These are phyloP conservation scores for Microthlaspi erraticum DNA, from an alignment of 345 rosid species.

Conservation along the genomic window DNA sequence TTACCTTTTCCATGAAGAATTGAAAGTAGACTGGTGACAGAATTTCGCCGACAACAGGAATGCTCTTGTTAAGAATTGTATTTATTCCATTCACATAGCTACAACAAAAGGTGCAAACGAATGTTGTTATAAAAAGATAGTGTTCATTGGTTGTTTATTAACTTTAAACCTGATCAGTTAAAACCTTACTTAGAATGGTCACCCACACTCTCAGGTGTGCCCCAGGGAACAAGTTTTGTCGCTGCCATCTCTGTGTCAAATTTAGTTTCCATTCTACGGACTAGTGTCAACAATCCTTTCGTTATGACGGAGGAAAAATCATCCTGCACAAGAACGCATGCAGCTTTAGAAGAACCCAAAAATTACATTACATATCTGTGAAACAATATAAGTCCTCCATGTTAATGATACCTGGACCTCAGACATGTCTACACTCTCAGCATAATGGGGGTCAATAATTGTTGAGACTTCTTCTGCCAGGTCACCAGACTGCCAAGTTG, in stretches of 20 bases:
- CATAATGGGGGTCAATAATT: constrained; percentile 82
- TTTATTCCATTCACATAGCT: constrained; percentile 48
- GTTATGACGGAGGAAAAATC: constrained; percentile 91
- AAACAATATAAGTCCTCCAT: constrained; percentile 13
- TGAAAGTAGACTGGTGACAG: constrained; percentile 42
- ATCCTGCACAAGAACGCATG: constrained; percentile 61
- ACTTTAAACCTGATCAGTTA: not conserved
- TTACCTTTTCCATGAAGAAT: constrained; percentile 41
- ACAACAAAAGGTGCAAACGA: constrained; percentile 42
- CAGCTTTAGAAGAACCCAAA: constrained; percentile 32
- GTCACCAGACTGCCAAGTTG: constrained; percentile 68
- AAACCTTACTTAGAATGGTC: constrained; percentile 81
- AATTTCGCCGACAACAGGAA: constrained; percentile 35
- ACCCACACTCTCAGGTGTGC: constrained; percentile 93
- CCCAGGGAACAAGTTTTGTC: constrained; percentile 93
- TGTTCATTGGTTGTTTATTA: not conserved
- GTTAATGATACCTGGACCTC: constrained; percentile 69
- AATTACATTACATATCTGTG: not conserved
- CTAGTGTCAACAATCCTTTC: constrained; percentile 78
- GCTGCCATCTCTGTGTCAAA: constrained; percentile 91
- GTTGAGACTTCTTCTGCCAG: constrained; percentile 92
- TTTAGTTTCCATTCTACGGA: constrained; percentile 88
- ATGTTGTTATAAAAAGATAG: not conserved
- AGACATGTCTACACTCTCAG: constrained; percentile 79
- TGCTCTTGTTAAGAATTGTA: constrained; percentile 38